These are phyloP conservation scores for Beverwykella pulmonaria DNA, from an alignment of 495 filamentous ascomycete genomes.

Conservation along the genomic window DNA sequence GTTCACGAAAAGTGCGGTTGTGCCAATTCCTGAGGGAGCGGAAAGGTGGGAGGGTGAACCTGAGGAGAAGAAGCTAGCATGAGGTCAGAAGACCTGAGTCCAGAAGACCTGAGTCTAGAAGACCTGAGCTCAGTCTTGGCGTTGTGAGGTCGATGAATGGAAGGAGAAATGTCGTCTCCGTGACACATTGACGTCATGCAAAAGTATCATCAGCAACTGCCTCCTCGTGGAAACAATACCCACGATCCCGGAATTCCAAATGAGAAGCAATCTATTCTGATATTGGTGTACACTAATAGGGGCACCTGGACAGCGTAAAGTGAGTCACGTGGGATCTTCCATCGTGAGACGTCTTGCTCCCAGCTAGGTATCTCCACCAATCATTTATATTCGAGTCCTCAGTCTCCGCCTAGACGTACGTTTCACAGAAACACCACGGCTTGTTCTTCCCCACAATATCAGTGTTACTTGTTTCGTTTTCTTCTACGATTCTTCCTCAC, in stretches of 20 bases:
- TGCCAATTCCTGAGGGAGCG: slow-evolving; percentile 37
- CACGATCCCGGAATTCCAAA: background rate
- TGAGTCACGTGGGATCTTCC: slow-evolving; percentile 10
- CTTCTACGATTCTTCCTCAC: background rate
- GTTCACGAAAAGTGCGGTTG: slow-evolving; percentile 28
- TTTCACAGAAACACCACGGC: slow-evolving; percentile 1
- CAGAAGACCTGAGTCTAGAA: background rate
- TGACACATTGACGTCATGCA: background rate
- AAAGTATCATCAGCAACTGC: background rate
- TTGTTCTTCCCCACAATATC: background rate
- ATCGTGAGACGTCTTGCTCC: background rate
- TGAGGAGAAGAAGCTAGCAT: background rate
- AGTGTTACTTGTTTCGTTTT: background rate
- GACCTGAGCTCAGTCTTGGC: background rate
- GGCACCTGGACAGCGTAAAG: background rate
- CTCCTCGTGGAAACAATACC: background rate
- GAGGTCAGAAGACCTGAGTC: background rate
- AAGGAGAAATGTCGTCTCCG: background rate
- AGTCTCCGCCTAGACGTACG: background rate
- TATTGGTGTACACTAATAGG: background rate
- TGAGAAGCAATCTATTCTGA: background rate
- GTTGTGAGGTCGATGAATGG: background rate
- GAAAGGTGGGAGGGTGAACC: slow-evolving; percentile 26
- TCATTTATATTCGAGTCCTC: background rate
- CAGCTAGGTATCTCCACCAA: slow-evolving; percentile 14